Percentiles rank a stretch among this genome's conserved stretches.
Conservation (phyloP, 2,329 filamentous ascomycete genomes). For the Ophiostoma pallidulum region DNA sequence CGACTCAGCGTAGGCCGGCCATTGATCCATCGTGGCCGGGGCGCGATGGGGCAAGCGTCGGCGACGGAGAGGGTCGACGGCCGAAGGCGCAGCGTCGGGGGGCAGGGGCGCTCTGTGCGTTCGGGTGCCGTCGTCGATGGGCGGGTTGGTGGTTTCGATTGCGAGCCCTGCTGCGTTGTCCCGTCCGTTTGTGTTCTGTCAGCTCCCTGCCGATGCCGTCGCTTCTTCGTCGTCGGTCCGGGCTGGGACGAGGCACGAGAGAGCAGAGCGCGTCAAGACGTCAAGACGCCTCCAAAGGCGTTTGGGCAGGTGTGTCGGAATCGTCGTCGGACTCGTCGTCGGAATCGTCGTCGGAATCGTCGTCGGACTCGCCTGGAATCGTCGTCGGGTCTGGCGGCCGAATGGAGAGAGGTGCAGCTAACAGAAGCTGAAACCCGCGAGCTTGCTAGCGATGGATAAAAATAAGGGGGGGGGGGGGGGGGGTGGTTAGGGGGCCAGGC, state of each 20-base stretch:
- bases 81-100: background rate
- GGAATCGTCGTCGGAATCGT: background rate
- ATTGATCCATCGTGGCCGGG: slow-evolving; percentile 43
- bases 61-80: background rate
- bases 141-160: too few species aligned
- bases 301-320: too few species aligned
- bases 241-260: too few species aligned
- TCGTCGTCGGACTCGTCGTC: background rate
- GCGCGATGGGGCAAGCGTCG: background rate
- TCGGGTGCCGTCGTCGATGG: too few species aligned
- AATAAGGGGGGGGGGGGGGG: slow-evolving; percentile 7
- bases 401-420: slow-evolving; percentile 7
- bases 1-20: slow-evolving; percentile 60
- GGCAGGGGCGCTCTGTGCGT: background rate
- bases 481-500: too few species aligned
- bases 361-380: background rate
- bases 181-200: too few species aligned
- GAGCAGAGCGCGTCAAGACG: too few species aligned
- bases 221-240: too few species aligned
- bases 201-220: too few species aligned
- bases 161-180: too few species aligned
- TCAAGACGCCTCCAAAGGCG: too few species aligned
- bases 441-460: slow-evolving; percentile 10
- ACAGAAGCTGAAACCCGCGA: slow-evolving; percentile 11
- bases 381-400: slow-evolving; percentile 4